phyloP scores from a whole-genome alignment of 2,329 filamentous ascomycete genomes.

The Penicillium sp. region DNA sequence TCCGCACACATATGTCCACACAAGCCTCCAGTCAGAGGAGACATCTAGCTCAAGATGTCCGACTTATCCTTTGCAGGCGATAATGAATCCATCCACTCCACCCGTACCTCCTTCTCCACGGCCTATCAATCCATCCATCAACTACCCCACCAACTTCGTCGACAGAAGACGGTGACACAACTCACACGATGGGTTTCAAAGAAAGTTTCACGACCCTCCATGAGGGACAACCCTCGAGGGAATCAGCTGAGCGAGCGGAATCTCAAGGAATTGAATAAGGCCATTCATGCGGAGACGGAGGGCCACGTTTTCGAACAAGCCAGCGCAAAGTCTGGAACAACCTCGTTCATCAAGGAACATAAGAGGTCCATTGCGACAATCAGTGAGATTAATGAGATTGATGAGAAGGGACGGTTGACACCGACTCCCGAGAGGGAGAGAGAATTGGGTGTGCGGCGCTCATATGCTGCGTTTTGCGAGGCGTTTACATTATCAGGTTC shows the following conservation, averaged over 20 bases:
- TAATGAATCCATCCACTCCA: conserved; percentile 13
- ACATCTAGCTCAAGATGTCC: conserved; percentile 8
- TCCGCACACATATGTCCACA: too few relatives aligned
- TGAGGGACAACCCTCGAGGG: neutral
- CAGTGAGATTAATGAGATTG: conserved; percentile 4
- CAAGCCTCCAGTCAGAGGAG: too few relatives aligned
- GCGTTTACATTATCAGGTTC: conserved; percentile 15
- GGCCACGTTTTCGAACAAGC: neutral
- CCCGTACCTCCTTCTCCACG: conserved; percentile 7
- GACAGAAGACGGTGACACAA: conserved; percentile 11
- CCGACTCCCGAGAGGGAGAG: neutral
- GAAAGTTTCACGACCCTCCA: conserved; percentile 13
- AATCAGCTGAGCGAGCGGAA: conserved; percentile 15
- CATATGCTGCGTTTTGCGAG: conserved; percentile 17
- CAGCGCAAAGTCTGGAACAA: neutral
- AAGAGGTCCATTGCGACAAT: neutral
- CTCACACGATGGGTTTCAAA: conserved; percentile 19
- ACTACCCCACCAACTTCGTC: conserved; percentile 5
- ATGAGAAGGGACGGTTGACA: neutral
- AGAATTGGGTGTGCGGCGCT: conserved; percentile 8
- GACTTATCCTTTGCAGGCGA: conserved; percentile 11
- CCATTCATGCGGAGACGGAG: neutral
- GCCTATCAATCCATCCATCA: conserved; percentile 4
- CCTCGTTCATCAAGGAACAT: neutral
- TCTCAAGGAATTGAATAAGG: conserved; percentile 7